Evolutionary conservation across 345 rosid species (phyloP).

Genomic region (Eucalyptus dawsonii): DNA sequence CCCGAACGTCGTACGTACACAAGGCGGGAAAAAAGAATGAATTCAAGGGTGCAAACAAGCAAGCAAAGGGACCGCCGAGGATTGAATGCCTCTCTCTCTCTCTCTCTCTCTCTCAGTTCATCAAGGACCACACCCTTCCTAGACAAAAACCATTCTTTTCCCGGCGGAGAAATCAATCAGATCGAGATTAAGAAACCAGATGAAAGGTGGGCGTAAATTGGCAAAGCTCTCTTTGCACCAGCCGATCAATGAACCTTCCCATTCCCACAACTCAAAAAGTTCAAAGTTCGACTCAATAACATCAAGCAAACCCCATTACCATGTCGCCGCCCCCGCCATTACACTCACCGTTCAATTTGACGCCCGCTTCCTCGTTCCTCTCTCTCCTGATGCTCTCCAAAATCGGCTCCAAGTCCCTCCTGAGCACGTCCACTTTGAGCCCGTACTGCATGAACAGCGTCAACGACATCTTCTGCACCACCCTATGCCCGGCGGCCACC

Average conservation of each 20-base stretch:
- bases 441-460: conserved; percentile 90
- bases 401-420: conserved; percentile 39
- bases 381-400: conserved; percentile 14
- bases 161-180: background rate
- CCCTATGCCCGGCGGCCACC: conserved; percentile 60
- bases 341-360: conserved; percentile 6
- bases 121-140: background rate
- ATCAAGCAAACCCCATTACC: conserved; percentile 11
- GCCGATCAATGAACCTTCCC: background rate
- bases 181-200: background rate
- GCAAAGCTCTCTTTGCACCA: background rate
- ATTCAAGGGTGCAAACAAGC: background rate
- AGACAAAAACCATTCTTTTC: background rate
- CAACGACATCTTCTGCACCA: conserved; percentile 97
- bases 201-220: background rate
- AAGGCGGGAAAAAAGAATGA: background rate
- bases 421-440: conserved; percentile 46
- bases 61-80: background rate
- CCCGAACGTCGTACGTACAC: background rate
- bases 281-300: background rate
- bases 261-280: background rate
- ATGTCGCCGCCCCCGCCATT: conserved; percentile 9
- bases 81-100: background rate
- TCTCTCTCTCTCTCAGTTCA: background rate
- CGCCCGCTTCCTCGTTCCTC: background rate